A percentile compares a stretch with the other conserved stretches of the same genome.
These are phyloP conservation scores for Juglanconis oblonga DNA, from an alignment of 2,329 filamentous ascomycete genomes.

Conservation along the genomic window DNA sequence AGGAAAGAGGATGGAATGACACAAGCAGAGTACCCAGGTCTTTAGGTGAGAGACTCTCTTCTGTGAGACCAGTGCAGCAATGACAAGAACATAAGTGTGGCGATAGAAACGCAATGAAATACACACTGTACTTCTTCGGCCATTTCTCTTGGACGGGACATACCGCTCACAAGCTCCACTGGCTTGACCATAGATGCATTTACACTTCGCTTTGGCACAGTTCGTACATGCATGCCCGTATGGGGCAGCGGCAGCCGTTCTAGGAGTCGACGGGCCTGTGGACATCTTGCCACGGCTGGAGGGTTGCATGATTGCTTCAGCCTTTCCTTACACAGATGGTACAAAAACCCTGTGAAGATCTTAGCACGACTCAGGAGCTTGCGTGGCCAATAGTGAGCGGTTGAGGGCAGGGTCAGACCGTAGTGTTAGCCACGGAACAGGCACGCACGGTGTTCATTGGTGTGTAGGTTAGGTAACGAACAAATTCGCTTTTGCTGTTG, in stretches of 20 bases:
- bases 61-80: too few species aligned
- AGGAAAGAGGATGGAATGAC: not conserved
- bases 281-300: not conserved
- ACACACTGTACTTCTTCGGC: too few species aligned
- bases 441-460: not conserved
- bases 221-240: slow-evolving; percentile 46
- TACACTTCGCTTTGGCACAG: slow-evolving; percentile 46
- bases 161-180: slow-evolving; percentile 33
- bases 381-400: not conserved
- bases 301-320: not conserved
- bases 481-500: not conserved
- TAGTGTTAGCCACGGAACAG: not conserved
- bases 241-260: slow-evolving; percentile 21
- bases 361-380: not conserved
- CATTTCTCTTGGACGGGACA: not conserved
- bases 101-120: not conserved
- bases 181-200: slow-evolving; percentile 38
- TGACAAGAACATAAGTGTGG: not conserved
- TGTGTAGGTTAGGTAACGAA: not conserved
- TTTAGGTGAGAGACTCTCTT: too few species aligned
- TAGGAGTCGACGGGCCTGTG: not conserved
- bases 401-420: not conserved
- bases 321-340: not conserved
- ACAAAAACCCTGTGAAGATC: not conserved
- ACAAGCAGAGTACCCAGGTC: not conserved